phyloP scores from a whole-genome alignment of 2,329 filamentous ascomycete genomes.

The Ceratocystis alfenasii region DNA sequence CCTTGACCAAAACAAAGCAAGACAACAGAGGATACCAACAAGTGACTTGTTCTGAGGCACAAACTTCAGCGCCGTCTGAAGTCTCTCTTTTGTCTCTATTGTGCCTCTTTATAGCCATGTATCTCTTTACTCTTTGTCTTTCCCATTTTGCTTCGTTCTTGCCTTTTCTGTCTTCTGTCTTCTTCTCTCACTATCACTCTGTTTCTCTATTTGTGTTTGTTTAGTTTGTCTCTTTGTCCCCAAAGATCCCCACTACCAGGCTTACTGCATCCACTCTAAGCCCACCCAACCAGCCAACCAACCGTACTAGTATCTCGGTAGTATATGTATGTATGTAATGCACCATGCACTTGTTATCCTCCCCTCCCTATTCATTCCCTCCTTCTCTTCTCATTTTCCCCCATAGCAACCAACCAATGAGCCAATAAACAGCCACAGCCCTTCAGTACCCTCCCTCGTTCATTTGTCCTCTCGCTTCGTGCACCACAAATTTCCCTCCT shows the following conservation, averaged over 20 bases:
- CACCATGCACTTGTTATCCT: neutral
- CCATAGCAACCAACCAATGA: conserved; percentile 3
- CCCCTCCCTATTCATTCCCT: neutral
- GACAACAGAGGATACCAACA: neutral
- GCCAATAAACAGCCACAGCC: neutral
- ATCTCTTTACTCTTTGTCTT: too few species aligned
- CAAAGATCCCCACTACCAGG: neutral
- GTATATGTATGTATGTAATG: too few species aligned
- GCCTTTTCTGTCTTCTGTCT: too few species aligned
- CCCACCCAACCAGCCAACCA: neutral
- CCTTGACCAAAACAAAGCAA: neutral
- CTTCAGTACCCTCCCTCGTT: neutral
- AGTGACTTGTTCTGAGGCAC: too few species aligned
- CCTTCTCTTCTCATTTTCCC: neutral
- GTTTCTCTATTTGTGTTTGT: too few species aligned
- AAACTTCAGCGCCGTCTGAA: too few species aligned
- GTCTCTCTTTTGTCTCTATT: too few species aligned
- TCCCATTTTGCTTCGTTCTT: too few species aligned
- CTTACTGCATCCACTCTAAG: neutral
- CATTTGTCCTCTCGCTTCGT: neutral
- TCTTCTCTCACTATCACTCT: too few species aligned
- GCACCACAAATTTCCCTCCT: conserved; percentile 8
- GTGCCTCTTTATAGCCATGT: too few species aligned
- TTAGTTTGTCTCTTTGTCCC: neutral
- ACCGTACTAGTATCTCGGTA: neutral